Base-by-base conservation (phyloP, 2,329 filamentous ascomycete species). In the Clarireedia homoeocarpa region DNA sequence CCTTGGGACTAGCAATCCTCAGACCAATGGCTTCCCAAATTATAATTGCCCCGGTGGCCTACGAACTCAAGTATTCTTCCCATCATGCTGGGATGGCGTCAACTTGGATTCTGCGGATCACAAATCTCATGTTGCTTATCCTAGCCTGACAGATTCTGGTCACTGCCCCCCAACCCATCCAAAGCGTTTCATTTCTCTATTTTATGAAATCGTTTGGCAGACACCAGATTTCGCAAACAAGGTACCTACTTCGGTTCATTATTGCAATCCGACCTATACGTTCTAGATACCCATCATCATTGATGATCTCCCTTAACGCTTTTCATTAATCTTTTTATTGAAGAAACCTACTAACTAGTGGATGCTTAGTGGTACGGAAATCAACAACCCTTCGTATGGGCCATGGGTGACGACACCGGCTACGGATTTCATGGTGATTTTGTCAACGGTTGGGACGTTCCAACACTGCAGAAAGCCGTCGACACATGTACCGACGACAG, bases 51-150 rank as follows among this genome's bases (percentile, higher is more conserved):
- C 75, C 6, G 67, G 74, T 38, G 74, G 80, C 44, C 71, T 77
- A 20, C 75, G 80, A 40, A 72, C 76, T 14, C 77, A 83, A 62
- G 71, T 83, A 20, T 77, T 76, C 65, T 83, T 84, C 66, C 81
- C 80, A 1, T 76, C 76, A 4, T 85, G 83, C 72, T 85, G 83
- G 83, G 75, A 86, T 58, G 83, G 83, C 36, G 70, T 72, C 46
- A 76, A 82, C 59, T 63, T 81, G 23, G 80, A 84, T 64, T 74
- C 74, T 6, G 48, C 71, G 1, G 73, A 83, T 66, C 80, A 84
- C 67, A 77, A 75, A 62, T 78, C 70, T 51, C 82, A 84, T 62
- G 74, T 84, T 66, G 71, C 73, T 1, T 83, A 81, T 59, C 80
- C 79, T 4, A 67, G 65, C 48, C 67, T 61, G 2, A 62, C 73